Base-by-base conservation (phyloP, 2,329 filamentous ascomycete genomes). In the Sporothrix brunneoviolacea region DNA sequence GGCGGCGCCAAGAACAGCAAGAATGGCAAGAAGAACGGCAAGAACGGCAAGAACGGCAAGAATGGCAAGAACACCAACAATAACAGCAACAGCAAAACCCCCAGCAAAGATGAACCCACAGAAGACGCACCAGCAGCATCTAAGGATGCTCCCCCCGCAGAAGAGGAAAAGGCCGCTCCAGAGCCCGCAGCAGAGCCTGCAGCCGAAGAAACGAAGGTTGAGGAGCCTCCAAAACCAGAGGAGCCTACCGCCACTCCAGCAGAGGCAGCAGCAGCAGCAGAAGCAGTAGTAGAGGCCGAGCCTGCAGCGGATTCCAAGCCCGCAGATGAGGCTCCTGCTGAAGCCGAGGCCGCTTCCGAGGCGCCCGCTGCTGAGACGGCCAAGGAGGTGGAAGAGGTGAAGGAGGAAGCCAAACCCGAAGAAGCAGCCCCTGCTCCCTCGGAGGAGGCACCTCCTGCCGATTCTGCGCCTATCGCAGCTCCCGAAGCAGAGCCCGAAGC, bases 1-100 rank as follows among this genome's bases (percentile, higher is more conserved):
- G n/a, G n/a, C 19, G 15, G 15, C 27, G 10, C 2, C 27, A 43
- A 43, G 8, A 16, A 13, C 27, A n/a, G 13, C 4, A 27, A 21
- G 22, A 38, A 48, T 2, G 35, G 15, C 22, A 60, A 60, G 55
- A 59, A 60, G 36, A 53, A 55, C 35, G 50, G 52, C 30, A 58
- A 58, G 38, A 54, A 53, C 48, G 53, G 52, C 45, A 60, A 55
- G 43, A 52, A 42, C 22, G 40, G 37, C 41, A 53, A 53, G 37
- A 55, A 49, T 21, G 44, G 15, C 43, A 55, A 54, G 42, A 53
- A 51, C 18, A 19, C 16, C 24, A 32, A 15, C 19, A 47, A 30
- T n/a, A n/a, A n/a, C n/a, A n/a, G n/a, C n/a, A n/a, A n/a, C n/a
- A n/a, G n/a, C n/a, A n/a, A n/a, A n/a, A n/a, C 7, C 12, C 32